Base-by-base conservation (phyloP, 495 filamentous ascomycete species). In the Podospora pseudoanserina region DNA sequence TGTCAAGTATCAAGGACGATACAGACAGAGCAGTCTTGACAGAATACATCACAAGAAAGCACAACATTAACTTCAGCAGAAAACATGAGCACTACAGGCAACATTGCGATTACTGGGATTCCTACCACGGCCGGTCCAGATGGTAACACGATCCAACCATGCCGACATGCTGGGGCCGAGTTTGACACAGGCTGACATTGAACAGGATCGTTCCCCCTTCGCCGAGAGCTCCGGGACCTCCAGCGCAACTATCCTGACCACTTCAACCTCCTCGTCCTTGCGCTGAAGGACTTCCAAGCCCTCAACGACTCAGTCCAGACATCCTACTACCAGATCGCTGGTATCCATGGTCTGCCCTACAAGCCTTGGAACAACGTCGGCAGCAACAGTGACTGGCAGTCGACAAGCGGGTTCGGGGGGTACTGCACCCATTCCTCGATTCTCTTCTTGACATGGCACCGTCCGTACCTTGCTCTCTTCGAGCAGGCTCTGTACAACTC, bases 371-470 rank as follows among this genome's bases (percentile, higher is more conserved):
- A 81, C 66, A 78, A 77, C 19, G 71, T 73, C 15, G 63, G 65
- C 44, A 68, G 70, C 65, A 65, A 68, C 61, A 66, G 71, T 26
- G 68, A 74, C 66, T 72, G 75, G 73, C 70, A 76, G 60, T 64
- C 72, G 28, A 74, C 56, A 20, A 59, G 64, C 62, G 81, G 71
- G 23, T 78, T 71, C 70, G 78, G 69, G 32, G 90, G 89, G 0
- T 91, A 90, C 72, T 92, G 89, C 72, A 80, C 82, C 9, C 89
- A 92, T 75, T 79, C 81, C 16, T 90, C 86, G 23, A 86, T 87
- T 65, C 75, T 92, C 30, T 91, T 91, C 73, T 77, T 83, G 30
- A 80, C 87, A 4, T 92, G 90, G 89, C 89, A 92, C 76, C 79
- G 90, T 15, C 86, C 88, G 6, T 92, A 91, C 72, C 79, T 91